phyloP scores from a whole-genome alignment of 1,284 basidiomycete species.

The Fomitopsis palustris region DNA sequence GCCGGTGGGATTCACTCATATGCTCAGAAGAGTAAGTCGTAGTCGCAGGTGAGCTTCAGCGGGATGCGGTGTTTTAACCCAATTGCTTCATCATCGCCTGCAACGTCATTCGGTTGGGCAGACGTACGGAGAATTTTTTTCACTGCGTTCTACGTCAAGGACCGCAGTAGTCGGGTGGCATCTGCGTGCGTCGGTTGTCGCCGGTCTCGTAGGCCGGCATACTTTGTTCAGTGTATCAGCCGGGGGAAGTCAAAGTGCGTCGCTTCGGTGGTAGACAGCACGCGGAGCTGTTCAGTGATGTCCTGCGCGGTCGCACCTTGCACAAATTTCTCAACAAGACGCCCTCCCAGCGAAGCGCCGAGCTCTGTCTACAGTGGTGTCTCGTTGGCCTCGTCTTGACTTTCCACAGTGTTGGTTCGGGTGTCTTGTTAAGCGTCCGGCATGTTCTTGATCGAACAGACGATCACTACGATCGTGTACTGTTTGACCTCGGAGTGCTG shows the following conservation, averaged over 20 bases:
- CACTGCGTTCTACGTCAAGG: neutral
- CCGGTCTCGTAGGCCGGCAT: neutral
- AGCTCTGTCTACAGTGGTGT: neutral
- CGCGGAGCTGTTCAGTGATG: neutral
- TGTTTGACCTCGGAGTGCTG: neutral
- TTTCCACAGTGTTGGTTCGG: neutral
- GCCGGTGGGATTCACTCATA: too few relatives aligned
- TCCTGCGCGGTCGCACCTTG: neutral
- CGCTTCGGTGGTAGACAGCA: neutral
- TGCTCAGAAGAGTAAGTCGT: neutral
- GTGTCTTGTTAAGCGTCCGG: neutral
- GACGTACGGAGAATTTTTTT: neutral
- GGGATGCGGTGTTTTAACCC: neutral
- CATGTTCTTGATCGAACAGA: neutral
- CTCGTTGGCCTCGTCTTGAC: neutral
- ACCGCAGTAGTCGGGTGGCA: neutral
- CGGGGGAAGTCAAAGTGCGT: neutral
- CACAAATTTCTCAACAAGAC: neutral
- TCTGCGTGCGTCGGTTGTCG: neutral
- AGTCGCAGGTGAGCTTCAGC: neutral
- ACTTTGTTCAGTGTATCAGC: too few relatives aligned
- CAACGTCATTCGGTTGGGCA: neutral
- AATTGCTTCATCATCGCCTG: neutral
- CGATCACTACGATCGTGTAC: neutral
- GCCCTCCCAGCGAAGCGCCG: neutral